Evolutionary conservation across 108 stramenopile species (phyloP).

Genomic region (Nannochloropsis granulata): DNA sequence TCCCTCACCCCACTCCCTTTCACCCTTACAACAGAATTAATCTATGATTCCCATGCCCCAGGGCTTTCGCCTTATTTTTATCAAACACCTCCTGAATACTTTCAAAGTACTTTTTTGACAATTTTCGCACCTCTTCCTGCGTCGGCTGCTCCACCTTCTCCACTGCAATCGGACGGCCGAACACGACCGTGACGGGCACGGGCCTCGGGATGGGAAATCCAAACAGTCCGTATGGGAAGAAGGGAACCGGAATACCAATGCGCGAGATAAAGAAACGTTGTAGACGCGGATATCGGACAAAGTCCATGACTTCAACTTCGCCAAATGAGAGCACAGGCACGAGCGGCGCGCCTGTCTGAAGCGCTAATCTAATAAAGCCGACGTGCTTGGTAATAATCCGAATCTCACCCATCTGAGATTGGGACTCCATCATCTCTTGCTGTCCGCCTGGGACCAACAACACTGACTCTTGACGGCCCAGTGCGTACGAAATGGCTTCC

Average conservation of each 20-base stretch:
- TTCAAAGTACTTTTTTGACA: neutral
- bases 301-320: neutral
- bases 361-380: neutral
- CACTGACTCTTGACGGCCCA: neutral
- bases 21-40: neutral
- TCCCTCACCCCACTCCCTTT: neutral
- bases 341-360: neutral
- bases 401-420: neutral
- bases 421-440: neutral
- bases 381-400: neutral
- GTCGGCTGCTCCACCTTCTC: neutral
- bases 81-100: neutral
- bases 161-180: neutral
- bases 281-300: neutral
- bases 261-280: neutral
- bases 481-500: neutral
- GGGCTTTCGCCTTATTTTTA: neutral
- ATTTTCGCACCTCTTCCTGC: neutral
- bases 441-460: neutral
- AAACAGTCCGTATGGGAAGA: neutral
- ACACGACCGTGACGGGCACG: neutral
- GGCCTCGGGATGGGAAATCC: conserved; percentile 1
- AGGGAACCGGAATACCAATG: neutral
- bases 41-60: neutral
- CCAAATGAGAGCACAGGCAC: conserved; percentile 1